Evolutionary conservation across 2,329 filamentous ascomycete genomes (phyloP), one percentile per base, ranked within the genome.

Genomic region (Ceratocystis colombiana): DNA sequence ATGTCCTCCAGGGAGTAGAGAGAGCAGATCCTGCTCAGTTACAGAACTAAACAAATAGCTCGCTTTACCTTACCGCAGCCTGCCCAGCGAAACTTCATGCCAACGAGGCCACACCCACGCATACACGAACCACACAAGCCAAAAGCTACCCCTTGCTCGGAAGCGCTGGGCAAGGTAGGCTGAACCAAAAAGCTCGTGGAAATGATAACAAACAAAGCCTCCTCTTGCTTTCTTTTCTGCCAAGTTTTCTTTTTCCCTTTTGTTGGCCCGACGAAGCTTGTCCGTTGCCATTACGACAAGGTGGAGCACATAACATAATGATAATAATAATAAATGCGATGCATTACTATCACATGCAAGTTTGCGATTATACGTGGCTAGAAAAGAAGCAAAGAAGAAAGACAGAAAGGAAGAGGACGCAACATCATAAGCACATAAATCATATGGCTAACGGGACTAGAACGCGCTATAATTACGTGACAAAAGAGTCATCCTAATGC

Each of bases 211-310:
- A n/a, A 7, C 55, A 59, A 30, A 8, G 12, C 53, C 55, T 8
- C 12, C 6, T 6, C 25, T 8, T 33, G 20, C 20, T 25, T 12
- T 25, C 8, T 53, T 50, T 53, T 53, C 3, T 53, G 8, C 48
- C 3, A 41, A 1, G 10, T 17, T 20, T 7, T 48, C 46, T 48
- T 22, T 48, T 48, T 48, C n/a, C 46, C 17, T 48, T 28, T 25
- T 25, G 48, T 53, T 53, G 48, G 48, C 48, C 48, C 2, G 0
- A 25, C 48, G 22, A 10, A 15, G 48, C 48, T 15, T 25, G 20
- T 25, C 33, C 55, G 55, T 59, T 59, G 55, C 55, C 8, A 59
- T n/a, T 59, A 33, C 55, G 55, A 59, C 55, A 59, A 3, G 8
- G 55, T 59, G 55, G 55, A 17, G 55, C 15, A 59, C 28, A 37